Conservation (phyloP, 345 rosid genomes). For the Dovyalis caffra region DNA sequence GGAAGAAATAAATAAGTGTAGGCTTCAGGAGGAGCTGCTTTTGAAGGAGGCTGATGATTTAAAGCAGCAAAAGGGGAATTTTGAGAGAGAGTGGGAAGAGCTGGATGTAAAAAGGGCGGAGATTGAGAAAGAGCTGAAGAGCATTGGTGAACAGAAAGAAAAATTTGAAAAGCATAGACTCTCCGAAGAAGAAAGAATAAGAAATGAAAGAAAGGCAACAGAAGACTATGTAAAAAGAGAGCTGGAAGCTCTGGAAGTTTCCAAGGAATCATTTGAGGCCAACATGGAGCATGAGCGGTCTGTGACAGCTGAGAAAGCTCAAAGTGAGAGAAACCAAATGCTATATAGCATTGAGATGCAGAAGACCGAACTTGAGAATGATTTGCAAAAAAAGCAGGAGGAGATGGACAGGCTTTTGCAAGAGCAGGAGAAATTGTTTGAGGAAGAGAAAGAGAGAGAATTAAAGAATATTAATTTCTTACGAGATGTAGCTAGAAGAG, state of each 20-base stretch:
- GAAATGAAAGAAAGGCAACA: slow-evolving; percentile 52
- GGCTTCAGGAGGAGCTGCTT: slow-evolving; percentile 71
- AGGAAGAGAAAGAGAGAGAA: slow-evolving; percentile 83
- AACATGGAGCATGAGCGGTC: slow-evolving; percentile 72
- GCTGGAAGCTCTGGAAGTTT: slow-evolving; percentile 61
- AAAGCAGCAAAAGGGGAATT: slow-evolving; percentile 74
- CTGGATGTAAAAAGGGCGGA: slow-evolving; percentile 72
- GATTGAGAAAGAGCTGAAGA: slow-evolving; percentile 54
- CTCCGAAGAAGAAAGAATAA: slow-evolving; percentile 71
- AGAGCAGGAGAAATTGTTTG: slow-evolving; percentile 56
- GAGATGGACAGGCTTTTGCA: slow-evolving; percentile 63
- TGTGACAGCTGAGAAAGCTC: slow-evolving; percentile 52
- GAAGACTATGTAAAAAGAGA: slow-evolving; percentile 57
- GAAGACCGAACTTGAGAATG: slow-evolving; percentile 67
- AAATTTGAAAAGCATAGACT: slow-evolving; percentile 59
- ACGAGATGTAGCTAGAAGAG: slow-evolving; percentile 78
- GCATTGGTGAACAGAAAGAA: slow-evolving; percentile 48
- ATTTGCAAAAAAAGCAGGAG: slow-evolving; percentile 55
- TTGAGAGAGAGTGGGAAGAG: slow-evolving; percentile 95
- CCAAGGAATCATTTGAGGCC: slow-evolving; percentile 66
- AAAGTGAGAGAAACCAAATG: slow-evolving; percentile 73
- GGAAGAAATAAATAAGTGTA: slow-evolving; percentile 68
- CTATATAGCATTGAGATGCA: slow-evolving; percentile 66
- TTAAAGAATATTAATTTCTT: slow-evolving; percentile 62
- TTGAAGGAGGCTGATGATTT: slow-evolving; percentile 84